Evolutionary conservation across 441 rosid genomes (phyloP).

Genomic region (Corymbia calophylla): DNA sequence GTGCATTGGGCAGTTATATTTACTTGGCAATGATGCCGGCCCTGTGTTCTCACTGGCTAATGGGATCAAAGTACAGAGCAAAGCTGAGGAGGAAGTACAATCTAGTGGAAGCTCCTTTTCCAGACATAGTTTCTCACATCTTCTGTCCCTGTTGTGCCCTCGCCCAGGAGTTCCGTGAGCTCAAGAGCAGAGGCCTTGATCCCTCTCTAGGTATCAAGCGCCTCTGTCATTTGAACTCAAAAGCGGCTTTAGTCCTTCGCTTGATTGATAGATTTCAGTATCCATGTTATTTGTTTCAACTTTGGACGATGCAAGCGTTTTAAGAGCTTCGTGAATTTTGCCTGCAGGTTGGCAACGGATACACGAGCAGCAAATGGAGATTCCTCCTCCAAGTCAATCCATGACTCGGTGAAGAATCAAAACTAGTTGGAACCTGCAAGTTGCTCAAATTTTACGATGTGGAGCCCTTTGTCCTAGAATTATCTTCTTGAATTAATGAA

Average conservation of each 20-base stretch:
- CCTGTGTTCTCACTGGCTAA: slow-evolving; percentile 37
- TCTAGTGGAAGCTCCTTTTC: slow-evolving; percentile 38
- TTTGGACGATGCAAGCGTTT: background rate
- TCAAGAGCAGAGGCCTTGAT: slow-evolving; percentile 30
- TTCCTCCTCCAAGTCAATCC: background rate
- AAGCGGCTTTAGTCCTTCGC: background rate
- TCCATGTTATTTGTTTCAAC: background rate
- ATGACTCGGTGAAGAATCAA: background rate
- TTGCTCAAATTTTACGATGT: background rate
- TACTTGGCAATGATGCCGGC: slow-evolving; percentile 34
- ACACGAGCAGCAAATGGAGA: background rate
- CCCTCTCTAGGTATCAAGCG: background rate
- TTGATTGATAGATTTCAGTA: background rate
- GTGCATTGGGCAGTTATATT: slow-evolving; percentile 21
- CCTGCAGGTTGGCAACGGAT: background rate
- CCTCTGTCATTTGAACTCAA: background rate
- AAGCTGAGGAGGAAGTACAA: slow-evolving; percentile 31
- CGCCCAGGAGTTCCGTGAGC: slow-evolving; percentile 44
- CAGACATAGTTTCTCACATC: slow-evolving; percentile 27
- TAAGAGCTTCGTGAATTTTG: background rate
- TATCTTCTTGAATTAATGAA: background rate
- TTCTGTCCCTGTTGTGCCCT: slow-evolving; percentile 33
- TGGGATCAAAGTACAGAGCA: slow-evolving; percentile 39
- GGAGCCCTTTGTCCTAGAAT: background rate
- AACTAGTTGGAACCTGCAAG: background rate